Base-by-base conservation (phyloP, 371 early-diverging fungal species). In the Sporodiniella umbellata region DNA sequence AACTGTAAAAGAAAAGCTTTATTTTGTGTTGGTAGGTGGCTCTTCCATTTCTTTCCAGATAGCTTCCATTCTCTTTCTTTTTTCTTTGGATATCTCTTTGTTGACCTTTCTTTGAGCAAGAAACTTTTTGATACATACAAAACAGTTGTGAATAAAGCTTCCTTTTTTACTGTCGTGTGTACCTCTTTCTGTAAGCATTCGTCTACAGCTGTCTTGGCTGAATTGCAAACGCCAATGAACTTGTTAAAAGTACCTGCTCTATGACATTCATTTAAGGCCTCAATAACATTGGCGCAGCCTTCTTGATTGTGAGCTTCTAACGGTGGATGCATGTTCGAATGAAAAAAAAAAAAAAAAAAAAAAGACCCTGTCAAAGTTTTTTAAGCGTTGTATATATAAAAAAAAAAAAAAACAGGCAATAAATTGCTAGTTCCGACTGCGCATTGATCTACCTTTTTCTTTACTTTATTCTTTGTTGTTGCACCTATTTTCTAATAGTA, bases 41-140 rank as follows among this genome's bases (percentile, higher is more conserved):
- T 75, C 75, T 28, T 75, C 75, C 57, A 75, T 68, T 22, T 71
- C 65, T 48, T 65, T 71, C 75, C 75, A 75, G 23, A 71, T 65
- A 40, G 62, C 53, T 54, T 71, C 58, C 60, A 75, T 57, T 33
- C 44, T 59, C 25, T 64, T 69, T 46, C 75, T 66, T 42, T 75
- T 71, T 19, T 54, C 72, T 19, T 60, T 52, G 22, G 64, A 43
- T 18, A 53, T 64, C 26, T 45, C 69, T 50, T 71, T 75, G 24
- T 75, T 66, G 23, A 56, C 57, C 8, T 61, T 70, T 43, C 75
- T 62, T 35, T 60, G 50, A 12, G 49, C 56, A 48, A 69, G 54
- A 47, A 71, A 75, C 75, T 75, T 45, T 1, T 31, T 23, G n/a
- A 42, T 33, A 12, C 12, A 8, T 31, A 31, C 10, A 10, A 0